phyloP scores from a whole-genome alignment of 129 eudicot genomes.

The Flaveria trinervia region DNA sequence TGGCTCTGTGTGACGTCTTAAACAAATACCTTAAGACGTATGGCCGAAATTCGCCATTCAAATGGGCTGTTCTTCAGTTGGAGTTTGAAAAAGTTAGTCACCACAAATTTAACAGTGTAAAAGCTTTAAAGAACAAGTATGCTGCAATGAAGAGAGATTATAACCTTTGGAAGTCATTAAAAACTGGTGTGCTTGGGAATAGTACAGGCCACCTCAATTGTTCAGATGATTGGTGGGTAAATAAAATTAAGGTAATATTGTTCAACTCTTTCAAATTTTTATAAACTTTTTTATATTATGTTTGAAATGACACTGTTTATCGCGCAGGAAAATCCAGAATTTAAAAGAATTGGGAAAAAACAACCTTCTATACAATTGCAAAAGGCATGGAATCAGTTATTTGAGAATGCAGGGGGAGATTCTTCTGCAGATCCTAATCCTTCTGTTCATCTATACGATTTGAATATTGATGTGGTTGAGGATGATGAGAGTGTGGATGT shows the following conservation, averaged over 20 bases:
- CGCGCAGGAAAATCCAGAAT: conserved; percentile 16
- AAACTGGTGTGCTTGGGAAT: background rate
- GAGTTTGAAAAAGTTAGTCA: conserved; percentile 23
- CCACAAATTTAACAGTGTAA: conserved; percentile 7
- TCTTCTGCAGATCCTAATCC: background rate
- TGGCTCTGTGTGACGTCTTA: conserved; percentile 23
- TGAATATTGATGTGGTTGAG: background rate
- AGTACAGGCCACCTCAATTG: conserved; percentile 22
- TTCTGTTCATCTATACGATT: background rate
- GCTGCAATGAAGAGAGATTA: conserved; percentile 27
- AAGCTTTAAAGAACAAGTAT: conserved; percentile 24
- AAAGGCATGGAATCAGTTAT: conserved; percentile 27
- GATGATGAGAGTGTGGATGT: background rate
- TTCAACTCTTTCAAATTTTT: background rate
- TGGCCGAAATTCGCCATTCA: conserved; percentile 18
- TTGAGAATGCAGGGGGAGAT: conserved; percentile 14
- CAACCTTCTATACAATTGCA: conserved; percentile 27
- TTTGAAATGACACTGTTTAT: background rate
- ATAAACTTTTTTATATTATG: background rate
- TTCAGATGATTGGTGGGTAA: conserved; percentile 29
- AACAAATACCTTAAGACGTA: conserved; percentile 1
- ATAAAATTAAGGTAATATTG: conserved; percentile 16
- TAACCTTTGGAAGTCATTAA: conserved; percentile 21
- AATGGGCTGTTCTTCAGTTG: conserved; percentile 16
- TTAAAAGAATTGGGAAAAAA: conserved; percentile 5